Evolutionary conservation across 768 basidiomycete species (phyloP), one percentile per base, ranked within the genome.

Genomic region (Agrocybe praecox): DNA sequence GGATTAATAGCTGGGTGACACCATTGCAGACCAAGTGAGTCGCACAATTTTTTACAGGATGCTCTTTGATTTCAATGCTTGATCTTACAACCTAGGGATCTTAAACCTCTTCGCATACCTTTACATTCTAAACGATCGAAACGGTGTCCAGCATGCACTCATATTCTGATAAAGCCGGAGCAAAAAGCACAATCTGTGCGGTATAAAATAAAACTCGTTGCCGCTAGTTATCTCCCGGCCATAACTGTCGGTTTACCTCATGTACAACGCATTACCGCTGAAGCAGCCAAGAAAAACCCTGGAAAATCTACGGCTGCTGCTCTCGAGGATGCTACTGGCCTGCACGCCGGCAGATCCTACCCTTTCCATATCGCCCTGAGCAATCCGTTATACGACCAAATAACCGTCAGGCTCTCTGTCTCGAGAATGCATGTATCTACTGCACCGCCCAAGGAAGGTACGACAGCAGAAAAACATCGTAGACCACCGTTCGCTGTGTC

Each of bases 131-230:
- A 98, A 71, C 86, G 90, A 51, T 94, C 95, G 2, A 98, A 98
- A 73, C 92, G 97, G 4, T 99, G 97, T 75, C 89, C 94, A 14
- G 82, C 80, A 2, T 99, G 97, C 69, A 88, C 92, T 17, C 96
- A 98, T 71, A 97, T 98, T 63, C 84, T 99, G 60, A 97, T 98
- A 74, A 97, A 98, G 69, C 97, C 97, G 3, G 97, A 99, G 70
- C 91, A 96, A 67, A 99, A 99, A 69, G 90, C 95, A 0, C 93
- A 94, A 63, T 94, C 92, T 17, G 89, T 92, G 34, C 86, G 94
- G 17, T 98, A 89, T 80, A 98, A 98, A 75, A 98, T 99, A 74
- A 98, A 98, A 72, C 87, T 98, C 49, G 92, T 96, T 55, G 97
- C 96, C 0, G 86, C 92, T 24, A 96, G 91, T 69, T 98, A 98